Evolutionary conservation across 345 rosid genomes (phyloP).

Genomic region (Citrus australasica): DNA sequence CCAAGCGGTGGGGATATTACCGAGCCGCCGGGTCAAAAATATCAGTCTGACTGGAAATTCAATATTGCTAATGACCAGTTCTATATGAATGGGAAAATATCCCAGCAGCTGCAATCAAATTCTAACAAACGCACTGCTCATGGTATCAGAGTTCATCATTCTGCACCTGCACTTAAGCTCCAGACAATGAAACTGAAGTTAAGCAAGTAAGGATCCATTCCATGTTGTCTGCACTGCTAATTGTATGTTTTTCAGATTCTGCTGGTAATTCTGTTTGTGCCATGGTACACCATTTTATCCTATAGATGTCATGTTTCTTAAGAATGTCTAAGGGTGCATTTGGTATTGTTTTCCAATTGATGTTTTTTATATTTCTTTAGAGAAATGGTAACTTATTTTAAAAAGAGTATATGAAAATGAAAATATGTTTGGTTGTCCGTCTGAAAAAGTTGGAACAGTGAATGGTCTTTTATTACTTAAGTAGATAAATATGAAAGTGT

Average conservation of each 20-base stretch:
- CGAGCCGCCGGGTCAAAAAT: slow-evolving; percentile 43
- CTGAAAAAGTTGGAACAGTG: no score
- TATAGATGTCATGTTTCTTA: background rate
- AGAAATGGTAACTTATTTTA: no score
- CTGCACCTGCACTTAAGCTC: slow-evolving; percentile 92
- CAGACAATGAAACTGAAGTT: slow-evolving; percentile 88
- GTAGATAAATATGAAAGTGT: no score
- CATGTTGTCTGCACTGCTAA: background rate
- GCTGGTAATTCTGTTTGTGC: background rate
- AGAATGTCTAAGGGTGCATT: no score
- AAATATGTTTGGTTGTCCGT: no score
- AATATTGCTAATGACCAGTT: slow-evolving; percentile 94
- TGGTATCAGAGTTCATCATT: slow-evolving; percentile 82
- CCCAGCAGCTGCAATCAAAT: slow-evolving; percentile 81
- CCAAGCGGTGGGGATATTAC: slow-evolving; percentile 37
- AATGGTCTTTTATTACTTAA: no score
- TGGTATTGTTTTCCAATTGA: no score
- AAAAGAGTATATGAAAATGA: no score
- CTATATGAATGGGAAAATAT: slow-evolving; percentile 79
- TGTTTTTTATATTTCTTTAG: no score
- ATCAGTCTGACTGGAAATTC: slow-evolving; percentile 71
- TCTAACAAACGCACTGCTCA: slow-evolving; percentile 69
- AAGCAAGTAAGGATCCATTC: slow-evolving; percentile 76
- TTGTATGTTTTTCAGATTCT: slow-evolving; percentile 5
- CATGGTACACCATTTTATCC: background rate